Percentiles rank a stretch among this genome's conserved stretches.
Evolutionary conservation across 257 asterid species (phyloP).

Genomic region (Solanum paucissectum): DNA sequence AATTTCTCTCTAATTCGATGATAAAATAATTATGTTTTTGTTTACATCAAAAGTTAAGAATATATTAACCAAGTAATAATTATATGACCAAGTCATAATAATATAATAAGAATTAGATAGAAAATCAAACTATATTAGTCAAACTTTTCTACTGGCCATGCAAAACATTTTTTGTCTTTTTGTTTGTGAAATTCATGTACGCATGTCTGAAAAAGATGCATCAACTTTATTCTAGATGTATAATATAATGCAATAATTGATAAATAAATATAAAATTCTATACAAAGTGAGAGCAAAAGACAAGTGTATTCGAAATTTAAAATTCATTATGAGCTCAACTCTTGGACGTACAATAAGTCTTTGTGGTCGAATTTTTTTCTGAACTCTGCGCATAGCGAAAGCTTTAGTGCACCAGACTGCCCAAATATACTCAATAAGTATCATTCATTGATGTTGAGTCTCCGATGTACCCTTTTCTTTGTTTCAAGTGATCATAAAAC

Average conservation of each 20-base stretch:
- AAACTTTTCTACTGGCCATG: background rate
- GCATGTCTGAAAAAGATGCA: background rate
- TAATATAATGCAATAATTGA: background rate
- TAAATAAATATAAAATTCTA: background rate
- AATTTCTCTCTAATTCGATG: background rate
- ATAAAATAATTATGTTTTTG: background rate
- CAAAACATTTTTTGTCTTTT: background rate
- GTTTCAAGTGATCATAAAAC: background rate
- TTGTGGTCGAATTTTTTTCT: background rate
- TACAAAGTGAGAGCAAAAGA: background rate
- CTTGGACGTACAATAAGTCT: too few species aligned
- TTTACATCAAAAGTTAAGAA: background rate
- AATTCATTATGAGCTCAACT: background rate
- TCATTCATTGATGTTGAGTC: background rate
- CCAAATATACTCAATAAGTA: background rate
- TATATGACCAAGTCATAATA: background rate
- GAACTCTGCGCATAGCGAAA: fast-evolving
- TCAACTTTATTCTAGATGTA: background rate
- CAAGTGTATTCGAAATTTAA: background rate
- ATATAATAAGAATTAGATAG: background rate
- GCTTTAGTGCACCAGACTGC: background rate
- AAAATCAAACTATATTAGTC: background rate
- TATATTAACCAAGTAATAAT: background rate
- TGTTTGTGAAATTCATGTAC: background rate
- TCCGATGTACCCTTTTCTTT: background rate